Conservation (phyloP, 306 rosid genomes). For the Castanea crenata region DNA sequence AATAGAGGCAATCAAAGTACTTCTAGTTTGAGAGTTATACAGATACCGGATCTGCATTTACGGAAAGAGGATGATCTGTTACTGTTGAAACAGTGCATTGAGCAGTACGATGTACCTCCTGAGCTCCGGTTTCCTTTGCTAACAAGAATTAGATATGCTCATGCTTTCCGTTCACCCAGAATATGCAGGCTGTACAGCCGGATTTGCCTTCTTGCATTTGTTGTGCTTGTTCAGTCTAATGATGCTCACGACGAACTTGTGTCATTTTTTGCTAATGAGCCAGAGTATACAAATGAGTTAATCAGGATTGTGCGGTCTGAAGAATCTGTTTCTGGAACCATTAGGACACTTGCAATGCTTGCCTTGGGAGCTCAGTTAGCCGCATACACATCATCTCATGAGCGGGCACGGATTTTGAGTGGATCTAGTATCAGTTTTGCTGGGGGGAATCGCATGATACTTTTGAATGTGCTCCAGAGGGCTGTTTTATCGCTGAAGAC, state of each 20-base stretch:
- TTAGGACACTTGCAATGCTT: constrained; percentile 94
- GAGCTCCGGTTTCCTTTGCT: constrained; percentile 81
- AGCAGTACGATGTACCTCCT: constrained; percentile 65
- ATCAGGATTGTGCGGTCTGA: constrained; percentile 92
- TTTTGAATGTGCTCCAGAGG: constrained; percentile 89
- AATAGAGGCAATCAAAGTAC: constrained; percentile 38
- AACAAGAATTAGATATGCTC: constrained; percentile 91
- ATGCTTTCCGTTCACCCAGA: constrained; percentile 78
- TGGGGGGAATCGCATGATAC: constrained; percentile 95
- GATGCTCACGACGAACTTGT: constrained; percentile 94
- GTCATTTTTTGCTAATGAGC: constrained; percentile 92
- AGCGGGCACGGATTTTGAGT: constrained; percentile 85
- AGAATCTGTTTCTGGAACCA: constrained; percentile 75
- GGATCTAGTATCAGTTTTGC: constrained; percentile 89
- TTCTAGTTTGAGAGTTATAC: constrained; percentile 63
- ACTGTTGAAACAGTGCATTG: constrained; percentile 77
- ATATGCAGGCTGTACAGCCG: constrained; percentile 79
- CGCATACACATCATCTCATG: constrained; percentile 92
- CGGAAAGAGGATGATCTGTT: constrained; percentile 69
- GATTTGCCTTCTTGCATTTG: constrained; percentile 93
- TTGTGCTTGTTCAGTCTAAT: constrained; percentile 85
- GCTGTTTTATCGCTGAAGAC: constrained; percentile 78
- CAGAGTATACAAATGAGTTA: constrained; percentile 90
- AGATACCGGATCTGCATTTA: constrained; percentile 78
- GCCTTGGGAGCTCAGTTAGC: constrained; percentile 99